Base-by-base conservation (phyloP, 2,329 filamentous ascomycete genomes). In the Talaromyces verruculosus region DNA sequence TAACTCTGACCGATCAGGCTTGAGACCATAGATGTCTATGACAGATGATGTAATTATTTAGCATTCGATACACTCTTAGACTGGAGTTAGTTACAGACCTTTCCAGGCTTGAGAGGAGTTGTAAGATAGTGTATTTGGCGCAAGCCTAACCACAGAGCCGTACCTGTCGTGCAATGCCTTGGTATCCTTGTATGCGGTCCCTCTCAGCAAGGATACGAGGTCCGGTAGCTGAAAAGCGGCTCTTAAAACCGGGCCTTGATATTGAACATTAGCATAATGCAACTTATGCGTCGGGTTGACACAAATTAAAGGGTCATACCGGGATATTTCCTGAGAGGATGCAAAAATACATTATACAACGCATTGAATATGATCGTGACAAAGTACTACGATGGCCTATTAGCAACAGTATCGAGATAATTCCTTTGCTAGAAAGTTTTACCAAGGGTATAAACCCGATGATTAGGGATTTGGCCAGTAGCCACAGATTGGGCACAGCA, bases 101-200 rank as follows among this genome's bases (percentile, higher is more conserved):
- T 65, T 65, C 64, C 64, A 65, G 25, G 58, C 64, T 55, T 62
- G 58, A 22, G 64, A 45, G 19, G 59, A 37, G 17, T 47, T 65
- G 33, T 65, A 65, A 15, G 64, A 65, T 41, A 65, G 41, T 7
- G 39, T 61, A 22, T 65, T 65, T 35, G 64, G 64, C 19, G 58
- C 59, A 15, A 65, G 41, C 30, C 64, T 53, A 28, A 65, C 59
- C 22, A 65, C 64, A 22, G 58, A 30, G 17, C 64, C 64, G 10
- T 64, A 64, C 39, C 30, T 53, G 28, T 64, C 62, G 43, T 64
- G 62, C 17, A 64, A 59, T 10, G 51, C 41, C 13, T 59, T 64
- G 33, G 61, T 63, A 17, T 63, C 61, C 37, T 57, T 63, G 17
- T 57, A 63, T 17, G 61, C 61, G 5, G 61, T 63, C 25, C 61